Percentiles rank a stretch among this genome's conserved stretches.
phyloP scores from a whole-genome alignment of 768 basidiomycete species.

The Russula emetica region DNA sequence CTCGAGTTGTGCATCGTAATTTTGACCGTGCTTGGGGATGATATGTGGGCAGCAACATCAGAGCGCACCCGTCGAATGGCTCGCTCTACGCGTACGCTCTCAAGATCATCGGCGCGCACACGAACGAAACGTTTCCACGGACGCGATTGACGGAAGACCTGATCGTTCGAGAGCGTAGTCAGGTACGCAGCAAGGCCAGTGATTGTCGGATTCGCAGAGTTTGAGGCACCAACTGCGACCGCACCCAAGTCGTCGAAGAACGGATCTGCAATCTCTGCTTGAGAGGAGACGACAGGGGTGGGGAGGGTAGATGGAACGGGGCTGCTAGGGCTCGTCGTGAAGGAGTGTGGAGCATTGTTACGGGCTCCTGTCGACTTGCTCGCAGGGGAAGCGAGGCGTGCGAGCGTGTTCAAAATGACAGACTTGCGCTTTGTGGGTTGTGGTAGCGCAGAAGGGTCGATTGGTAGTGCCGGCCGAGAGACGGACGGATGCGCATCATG shows the following conservation, averaged over 20 bases:
- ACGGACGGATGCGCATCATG: no score
- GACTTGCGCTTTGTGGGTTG: constrained; percentile 69
- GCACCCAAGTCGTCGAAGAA: constrained; percentile 41
- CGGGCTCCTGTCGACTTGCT: constrained; percentile 44
- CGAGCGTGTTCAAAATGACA: constrained; percentile 80
- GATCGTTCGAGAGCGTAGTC: constrained; percentile 69
- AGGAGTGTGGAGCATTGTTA: constrained; percentile 29
- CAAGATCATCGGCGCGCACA: constrained; percentile 81
- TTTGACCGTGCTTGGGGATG: constrained; percentile 33
- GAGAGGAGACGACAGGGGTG: constrained; percentile 49
- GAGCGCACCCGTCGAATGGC: constrained; percentile 85
- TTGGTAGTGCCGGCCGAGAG: constrained; percentile 49
- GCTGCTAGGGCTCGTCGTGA: constrained; percentile 29
- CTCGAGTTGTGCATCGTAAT: constrained; percentile 25
- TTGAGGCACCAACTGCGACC: constrained; percentile 29
- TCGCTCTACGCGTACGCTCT: constrained; percentile 81
- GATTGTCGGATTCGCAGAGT: constrained; percentile 38
- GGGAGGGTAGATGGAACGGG: constrained; percentile 36
- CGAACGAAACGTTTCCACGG: constrained; percentile 84
- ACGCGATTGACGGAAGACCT: constrained; percentile 55
- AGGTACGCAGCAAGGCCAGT: constrained; percentile 72
- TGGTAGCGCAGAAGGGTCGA: constrained; percentile 52
- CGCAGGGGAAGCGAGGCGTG: constrained; percentile 73
- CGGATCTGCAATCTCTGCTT: constrained; percentile 57
- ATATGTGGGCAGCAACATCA: constrained; percentile 71